Evolutionary conservation across 2,329 filamentous ascomycete species (phyloP).

Genomic region (Fusarium sp.): DNA sequence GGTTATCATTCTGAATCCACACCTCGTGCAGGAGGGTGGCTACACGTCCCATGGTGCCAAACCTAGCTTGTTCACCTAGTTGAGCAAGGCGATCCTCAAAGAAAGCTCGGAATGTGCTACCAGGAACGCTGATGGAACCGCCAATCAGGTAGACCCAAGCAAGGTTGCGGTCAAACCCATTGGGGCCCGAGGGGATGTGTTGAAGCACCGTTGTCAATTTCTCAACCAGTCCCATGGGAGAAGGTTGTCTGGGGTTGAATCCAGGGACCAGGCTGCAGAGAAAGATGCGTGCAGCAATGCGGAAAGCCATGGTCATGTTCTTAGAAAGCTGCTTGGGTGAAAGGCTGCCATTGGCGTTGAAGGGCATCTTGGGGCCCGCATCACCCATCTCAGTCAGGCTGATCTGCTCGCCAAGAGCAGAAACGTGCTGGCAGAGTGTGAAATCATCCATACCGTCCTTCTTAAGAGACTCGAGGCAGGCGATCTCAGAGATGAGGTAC

Average conservation of each 20-base stretch:
- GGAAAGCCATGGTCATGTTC: slow-evolving; percentile 93
- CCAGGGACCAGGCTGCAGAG: slow-evolving; percentile 96
- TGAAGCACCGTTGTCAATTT: slow-evolving; percentile 83
- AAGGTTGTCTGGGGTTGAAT: slow-evolving; percentile 81
- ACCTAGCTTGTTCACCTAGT: slow-evolving; percentile 82
- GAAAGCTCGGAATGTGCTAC: slow-evolving; percentile 82
- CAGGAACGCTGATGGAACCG: slow-evolving; percentile 81
- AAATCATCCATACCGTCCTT: slow-evolving; percentile 86
- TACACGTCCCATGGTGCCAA: slow-evolving; percentile 90
- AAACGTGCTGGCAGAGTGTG: slow-evolving; percentile 89
- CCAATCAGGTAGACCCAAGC: slow-evolving; percentile 94
- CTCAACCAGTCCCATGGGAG: slow-evolving; percentile 82
- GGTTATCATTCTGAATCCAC: slow-evolving; percentile 82
- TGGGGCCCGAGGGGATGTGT: slow-evolving; percentile 84
- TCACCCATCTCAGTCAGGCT: slow-evolving; percentile 81
- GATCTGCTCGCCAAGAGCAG: slow-evolving; percentile 89
- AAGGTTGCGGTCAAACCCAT: slow-evolving; percentile 90
- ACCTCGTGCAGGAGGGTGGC: slow-evolving; percentile 84
- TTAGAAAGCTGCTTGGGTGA: slow-evolving; percentile 86
- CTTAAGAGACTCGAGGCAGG: slow-evolving; percentile 93
- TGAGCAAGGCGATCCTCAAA: slow-evolving; percentile 81
- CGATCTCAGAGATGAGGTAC: slow-evolving; percentile 98
- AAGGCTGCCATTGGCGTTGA: slow-evolving; percentile 79
- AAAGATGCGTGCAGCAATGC: slow-evolving; percentile 93
- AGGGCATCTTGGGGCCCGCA: slow-evolving; percentile 71